Conservation (phyloP, 371 early-diverging fungal genomes). For the Fennellomyces sp. region DNA sequence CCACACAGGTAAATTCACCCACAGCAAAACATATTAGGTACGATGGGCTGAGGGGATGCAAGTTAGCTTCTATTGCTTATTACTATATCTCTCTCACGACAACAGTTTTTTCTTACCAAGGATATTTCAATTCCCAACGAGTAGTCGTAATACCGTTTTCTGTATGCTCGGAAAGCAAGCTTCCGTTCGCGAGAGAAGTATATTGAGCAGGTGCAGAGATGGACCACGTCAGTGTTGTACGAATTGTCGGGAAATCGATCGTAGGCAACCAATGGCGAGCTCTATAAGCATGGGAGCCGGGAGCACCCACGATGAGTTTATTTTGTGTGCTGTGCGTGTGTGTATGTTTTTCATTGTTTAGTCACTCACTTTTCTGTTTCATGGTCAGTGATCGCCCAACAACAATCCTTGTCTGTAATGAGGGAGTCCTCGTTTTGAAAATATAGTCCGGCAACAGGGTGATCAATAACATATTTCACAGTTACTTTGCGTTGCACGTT, state of each 20-base stretch:
- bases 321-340: no score
- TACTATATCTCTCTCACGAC: neutral
- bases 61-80: neutral
- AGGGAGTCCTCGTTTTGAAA: slow-evolving; percentile 20
- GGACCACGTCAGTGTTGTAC: slow-evolving; percentile 50
- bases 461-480: slow-evolving; percentile 38
- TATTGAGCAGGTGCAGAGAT: slow-evolving; percentile 48
- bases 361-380: slow-evolving; percentile 45
- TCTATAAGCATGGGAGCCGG: slow-evolving; percentile 17
- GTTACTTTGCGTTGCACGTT: slow-evolving; percentile 29
- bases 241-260: slow-evolving; percentile 58
- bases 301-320: no score
- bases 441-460: slow-evolving; percentile 46
- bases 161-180: slow-evolving; percentile 23
- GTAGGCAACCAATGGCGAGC: slow-evolving; percentile 66
- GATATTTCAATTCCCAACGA: slow-evolving; percentile 45
- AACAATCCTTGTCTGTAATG: slow-evolving; percentile 5
- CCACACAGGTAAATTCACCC: slow-evolving; percentile 51
- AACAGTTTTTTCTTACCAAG: slow-evolving; percentile 22
- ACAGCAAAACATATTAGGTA: slow-evolving; percentile 55
- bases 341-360: slow-evolving; percentile 15
- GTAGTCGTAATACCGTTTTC: slow-evolving; percentile 38
- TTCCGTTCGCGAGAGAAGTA: slow-evolving; percentile 56
- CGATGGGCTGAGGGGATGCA: slow-evolving; percentile 29
- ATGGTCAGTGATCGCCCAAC: slow-evolving; percentile 34